Conservation (phyloP, 2,329 filamentous ascomycete genomes). For the Huntiella bhutanensis region DNA sequence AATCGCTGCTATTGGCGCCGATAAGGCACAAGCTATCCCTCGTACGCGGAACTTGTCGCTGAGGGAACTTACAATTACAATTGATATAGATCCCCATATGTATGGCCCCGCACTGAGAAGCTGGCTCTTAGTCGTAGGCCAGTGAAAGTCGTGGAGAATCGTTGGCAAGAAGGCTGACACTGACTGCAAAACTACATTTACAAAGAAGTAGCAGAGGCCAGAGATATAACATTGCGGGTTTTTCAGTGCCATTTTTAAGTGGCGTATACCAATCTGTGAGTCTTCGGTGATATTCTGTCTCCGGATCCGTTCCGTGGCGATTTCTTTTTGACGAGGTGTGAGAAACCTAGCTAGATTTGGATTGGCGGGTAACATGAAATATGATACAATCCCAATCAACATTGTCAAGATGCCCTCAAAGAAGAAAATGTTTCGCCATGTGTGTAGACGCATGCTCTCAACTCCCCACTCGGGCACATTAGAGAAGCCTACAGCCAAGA, state of each 20-base stretch:
- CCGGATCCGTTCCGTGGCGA: constrained; percentile 32
- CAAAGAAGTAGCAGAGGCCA: constrained; percentile 36
- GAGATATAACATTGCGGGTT: constrained; percentile 42
- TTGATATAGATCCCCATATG: constrained; percentile 22
- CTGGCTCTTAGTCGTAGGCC: constrained; percentile 22
- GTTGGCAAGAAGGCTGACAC: constrained; percentile 31
- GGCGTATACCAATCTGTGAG: constrained; percentile 27
- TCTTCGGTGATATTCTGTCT: constrained; percentile 25
- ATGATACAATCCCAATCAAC: constrained; percentile 26
- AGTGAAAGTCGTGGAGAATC: constrained; percentile 25
- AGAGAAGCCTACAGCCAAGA: constrained; percentile 33
- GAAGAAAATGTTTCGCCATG: constrained; percentile 43
- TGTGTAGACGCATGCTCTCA: constrained; percentile 23
- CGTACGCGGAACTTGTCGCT: constrained; percentile 19
- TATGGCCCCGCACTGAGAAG: constrained; percentile 28
- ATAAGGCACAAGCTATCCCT: constrained; percentile 22
- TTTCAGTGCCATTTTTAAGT: constrained; percentile 21
- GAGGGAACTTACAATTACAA: constrained; percentile 16
- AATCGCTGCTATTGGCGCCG: constrained; percentile 25
- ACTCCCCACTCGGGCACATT: constrained; percentile 33
- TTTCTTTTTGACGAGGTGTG: constrained; percentile 31
- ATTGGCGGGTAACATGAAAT: constrained; percentile 31
- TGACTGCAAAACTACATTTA: constrained; percentile 41
- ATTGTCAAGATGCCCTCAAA: constrained; percentile 40
- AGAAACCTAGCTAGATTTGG: constrained; percentile 31